phyloP scores from a whole-genome alignment of 345 rosid species.

The Excoecaria agallocha region DNA sequence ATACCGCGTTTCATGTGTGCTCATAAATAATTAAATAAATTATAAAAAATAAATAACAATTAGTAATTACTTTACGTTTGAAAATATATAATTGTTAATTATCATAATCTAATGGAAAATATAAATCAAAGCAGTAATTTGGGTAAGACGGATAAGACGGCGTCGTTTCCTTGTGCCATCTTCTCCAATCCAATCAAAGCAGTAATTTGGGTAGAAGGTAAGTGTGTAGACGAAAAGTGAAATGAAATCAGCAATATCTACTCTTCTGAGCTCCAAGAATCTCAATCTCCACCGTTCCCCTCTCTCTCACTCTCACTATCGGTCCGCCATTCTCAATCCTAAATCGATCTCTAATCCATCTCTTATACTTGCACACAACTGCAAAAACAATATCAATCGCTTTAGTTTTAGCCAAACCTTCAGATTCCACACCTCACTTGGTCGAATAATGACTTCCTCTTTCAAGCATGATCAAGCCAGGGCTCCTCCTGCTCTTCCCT shows the following conservation, averaged over 20 bases:
- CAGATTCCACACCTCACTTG: slow-evolving; percentile 1
- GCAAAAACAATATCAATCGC: not conserved
- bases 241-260: slow-evolving; percentile 50
- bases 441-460: slow-evolving; percentile 38
- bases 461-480: slow-evolving; percentile 80
- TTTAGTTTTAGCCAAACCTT: not conserved
- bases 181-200: not conserved
- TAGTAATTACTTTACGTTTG: too few species aligned
- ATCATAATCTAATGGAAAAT: too few species aligned
- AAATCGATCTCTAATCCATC: not conserved
- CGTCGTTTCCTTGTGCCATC: too few species aligned
- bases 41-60: too few species aligned
- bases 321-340: not conserved
- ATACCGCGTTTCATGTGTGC: too few species aligned
- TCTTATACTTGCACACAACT: not conserved
- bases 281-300: slow-evolving; percentile 3
- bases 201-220: not conserved
- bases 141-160: too few species aligned
- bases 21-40: too few species aligned
- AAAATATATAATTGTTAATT: too few species aligned
- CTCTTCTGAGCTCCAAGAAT: slow-evolving; percentile 13
- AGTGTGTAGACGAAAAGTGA: slow-evolving; percentile 3
- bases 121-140: too few species aligned
- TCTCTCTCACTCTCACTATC: not conserved
- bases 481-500: slow-evolving; percentile 69